These are phyloP conservation scores for Trichaptum fuscoviolaceum DNA, from an alignment of 768 basidiomycete genomes.

Conservation along the genomic window DNA sequence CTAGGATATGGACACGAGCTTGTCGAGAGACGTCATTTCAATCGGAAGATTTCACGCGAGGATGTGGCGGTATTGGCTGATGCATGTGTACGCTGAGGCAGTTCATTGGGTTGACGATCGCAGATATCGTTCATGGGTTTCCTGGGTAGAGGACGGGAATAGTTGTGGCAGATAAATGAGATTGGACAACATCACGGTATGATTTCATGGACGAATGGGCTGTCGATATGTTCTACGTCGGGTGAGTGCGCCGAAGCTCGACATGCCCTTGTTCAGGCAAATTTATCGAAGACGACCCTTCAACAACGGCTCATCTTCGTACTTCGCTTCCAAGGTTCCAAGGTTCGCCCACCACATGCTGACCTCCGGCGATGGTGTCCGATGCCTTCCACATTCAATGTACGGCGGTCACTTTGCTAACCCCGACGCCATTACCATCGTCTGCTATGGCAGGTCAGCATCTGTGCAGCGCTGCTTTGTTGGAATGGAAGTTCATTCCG, in stretches of 20 bases:
- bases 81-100: not conserved
- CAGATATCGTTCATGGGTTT: not conserved
- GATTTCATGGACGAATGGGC: not conserved
- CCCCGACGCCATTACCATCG: not conserved
- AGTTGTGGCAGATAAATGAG: too few relatives aligned
- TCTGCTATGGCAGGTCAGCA: not conserved
- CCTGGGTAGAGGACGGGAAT: not conserved
- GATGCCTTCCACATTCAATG: not conserved
- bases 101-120: not conserved
- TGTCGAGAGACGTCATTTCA: too few relatives aligned
- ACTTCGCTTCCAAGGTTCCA: not conserved
- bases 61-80: not conserved
- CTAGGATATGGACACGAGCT: too few relatives aligned
- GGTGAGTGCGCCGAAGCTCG: not conserved
- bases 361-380: not conserved
- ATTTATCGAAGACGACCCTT: not conserved
- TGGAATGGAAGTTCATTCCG: too few relatives aligned
- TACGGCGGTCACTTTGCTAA: not conserved
- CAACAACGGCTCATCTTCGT: not conserved
- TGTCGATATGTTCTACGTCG: not conserved
- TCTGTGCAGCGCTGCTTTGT: too few relatives aligned
- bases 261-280: not conserved
- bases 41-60: not conserved
- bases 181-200: too few relatives aligned
- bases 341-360: not conserved